Evolutionary conservation across 2,329 filamentous ascomycete genomes (phyloP).

Genomic region (Bipolaris sorokiniana): DNA sequence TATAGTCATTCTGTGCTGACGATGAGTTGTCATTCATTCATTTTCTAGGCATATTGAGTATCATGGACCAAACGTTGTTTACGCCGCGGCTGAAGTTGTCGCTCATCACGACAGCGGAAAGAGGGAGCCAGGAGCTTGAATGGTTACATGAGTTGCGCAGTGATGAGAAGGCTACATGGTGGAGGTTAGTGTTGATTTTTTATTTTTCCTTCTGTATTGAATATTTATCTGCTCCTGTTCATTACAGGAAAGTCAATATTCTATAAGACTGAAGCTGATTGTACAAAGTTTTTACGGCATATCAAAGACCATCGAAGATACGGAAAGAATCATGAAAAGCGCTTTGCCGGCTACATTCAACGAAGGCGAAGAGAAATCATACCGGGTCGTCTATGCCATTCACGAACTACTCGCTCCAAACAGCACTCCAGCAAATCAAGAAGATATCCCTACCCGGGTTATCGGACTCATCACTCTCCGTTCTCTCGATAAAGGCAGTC

Average conservation of each 20-base stretch:
- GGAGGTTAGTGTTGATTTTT: slow-evolving; percentile 35
- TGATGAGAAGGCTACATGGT: slow-evolving; percentile 36
- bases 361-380: slow-evolving; percentile 21
- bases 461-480: slow-evolving; percentile 35
- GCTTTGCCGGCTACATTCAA: slow-evolving; percentile 19
- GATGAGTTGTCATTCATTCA: neutral
- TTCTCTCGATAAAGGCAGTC: slow-evolving; percentile 19
- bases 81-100: slow-evolving; percentile 43
- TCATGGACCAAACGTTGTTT: slow-evolving; percentile 35
- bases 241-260: neutral
- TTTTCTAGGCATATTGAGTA: neutral
- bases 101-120: slow-evolving; percentile 34
- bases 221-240: neutral
- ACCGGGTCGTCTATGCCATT: slow-evolving; percentile 36
- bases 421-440: neutral
- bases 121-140: slow-evolving; percentile 41
- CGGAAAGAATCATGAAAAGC: slow-evolving; percentile 27
- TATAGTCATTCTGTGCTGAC: neutral
- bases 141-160: slow-evolving; percentile 45
- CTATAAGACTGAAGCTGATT: slow-evolving; percentile 2
- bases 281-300: slow-evolving; percentile 29
- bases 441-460: slow-evolving; percentile 14
- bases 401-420: slow-evolving; percentile 27
- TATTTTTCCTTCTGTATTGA: neutral
- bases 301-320: slow-evolving; percentile 37